phyloP scores from a whole-genome alignment of 2,329 filamentous ascomycete genomes.

The Aspergillus transmontanensis region DNA sequence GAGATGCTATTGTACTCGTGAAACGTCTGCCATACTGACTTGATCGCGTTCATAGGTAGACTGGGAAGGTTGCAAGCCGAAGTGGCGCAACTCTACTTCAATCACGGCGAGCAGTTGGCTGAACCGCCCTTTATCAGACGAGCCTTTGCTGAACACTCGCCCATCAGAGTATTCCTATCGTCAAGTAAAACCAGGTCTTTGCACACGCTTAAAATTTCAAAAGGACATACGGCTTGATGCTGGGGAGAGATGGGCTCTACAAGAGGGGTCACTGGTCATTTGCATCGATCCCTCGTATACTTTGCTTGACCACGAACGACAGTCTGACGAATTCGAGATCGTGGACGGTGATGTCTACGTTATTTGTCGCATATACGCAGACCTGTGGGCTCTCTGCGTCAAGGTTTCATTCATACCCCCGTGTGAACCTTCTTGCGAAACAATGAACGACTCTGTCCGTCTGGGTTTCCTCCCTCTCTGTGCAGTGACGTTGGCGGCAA shows the following conservation, averaged over 20 bases:
- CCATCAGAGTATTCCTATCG: slow-evolving; percentile 13
- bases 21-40: neutral
- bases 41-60: neutral
- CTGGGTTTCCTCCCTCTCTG: slow-evolving; percentile 37
- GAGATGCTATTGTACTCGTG: neutral
- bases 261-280: slow-evolving; percentile 35
- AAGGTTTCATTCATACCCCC: slow-evolving; percentile 25
- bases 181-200: slow-evolving; percentile 22
- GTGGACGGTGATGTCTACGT: slow-evolving; percentile 32
- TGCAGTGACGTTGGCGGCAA: slow-evolving; percentile 34
- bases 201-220: slow-evolving; percentile 26
- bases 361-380: slow-evolving; percentile 34
- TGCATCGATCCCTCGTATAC: slow-evolving; percentile 29
- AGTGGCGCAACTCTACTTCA: neutral
- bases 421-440: neutral
- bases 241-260: slow-evolving; percentile 29
- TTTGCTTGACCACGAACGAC: slow-evolving; percentile 17
- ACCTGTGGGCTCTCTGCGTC: slow-evolving; percentile 38
- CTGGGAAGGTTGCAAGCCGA: neutral
- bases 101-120: neutral
- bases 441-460: slow-evolving; percentile 10
- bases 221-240: slow-evolving; percentile 29
- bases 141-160: neutral
- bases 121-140: neutral
- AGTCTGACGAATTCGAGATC: slow-evolving; percentile 32